phyloP scores from a whole-genome alignment of 805 yeast genomes.

The Tetrapisispora iriomotensis region DNA sequence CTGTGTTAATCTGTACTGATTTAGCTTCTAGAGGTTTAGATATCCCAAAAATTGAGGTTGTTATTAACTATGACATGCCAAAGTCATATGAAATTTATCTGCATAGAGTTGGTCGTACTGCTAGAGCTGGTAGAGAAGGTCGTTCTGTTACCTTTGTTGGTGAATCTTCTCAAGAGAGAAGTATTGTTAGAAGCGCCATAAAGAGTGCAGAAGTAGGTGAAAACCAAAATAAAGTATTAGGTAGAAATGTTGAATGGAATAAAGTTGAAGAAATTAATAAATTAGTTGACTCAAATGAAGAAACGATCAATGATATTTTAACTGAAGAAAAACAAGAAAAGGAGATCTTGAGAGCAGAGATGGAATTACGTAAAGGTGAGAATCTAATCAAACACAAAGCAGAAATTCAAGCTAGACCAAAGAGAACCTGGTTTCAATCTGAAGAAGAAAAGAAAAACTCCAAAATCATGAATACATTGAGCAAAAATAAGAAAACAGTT shows the following conservation, averaged over 20 bases:
- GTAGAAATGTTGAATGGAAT: conserved; percentile 85
- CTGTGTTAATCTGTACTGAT: conserved; percentile 90
- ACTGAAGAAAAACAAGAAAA: conserved; percentile 85
- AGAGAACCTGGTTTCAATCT: conserved; percentile 90
- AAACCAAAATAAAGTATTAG: conserved; percentile 48
- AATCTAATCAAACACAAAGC: conserved; percentile 69
- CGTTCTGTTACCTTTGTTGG: conserved; percentile 89
- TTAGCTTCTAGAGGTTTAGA: conserved; percentile 98
- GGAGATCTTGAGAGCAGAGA: conserved; percentile 79
- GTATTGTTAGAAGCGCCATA: conserved; percentile 84
- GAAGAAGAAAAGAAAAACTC: conserved; percentile 35
- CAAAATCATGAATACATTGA: conserved; percentile 29
- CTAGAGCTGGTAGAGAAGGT: conserved; percentile 98
- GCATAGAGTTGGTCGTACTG: conserved; percentile 98
- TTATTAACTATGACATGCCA: conserved; percentile 93
- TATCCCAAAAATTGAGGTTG: conserved; percentile 95
- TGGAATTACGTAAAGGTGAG: conserved; percentile 78
- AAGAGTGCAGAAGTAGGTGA: conserved; percentile 49
- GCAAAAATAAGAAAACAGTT: conserved; percentile 41
- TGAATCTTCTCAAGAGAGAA: conserved; percentile 76
- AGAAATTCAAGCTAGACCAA: conserved; percentile 85
- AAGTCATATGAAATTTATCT: conserved; percentile 81
- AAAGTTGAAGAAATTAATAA: conserved; percentile 63
- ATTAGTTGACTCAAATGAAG: conserved; percentile 49
- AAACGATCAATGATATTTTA: conserved; percentile 61